Evolutionary conservation across 2,329 filamentous ascomycete species (phyloP), one percentile per base, ranked within the genome.

Genomic region (Colletotrichum chlorophyti): DNA sequence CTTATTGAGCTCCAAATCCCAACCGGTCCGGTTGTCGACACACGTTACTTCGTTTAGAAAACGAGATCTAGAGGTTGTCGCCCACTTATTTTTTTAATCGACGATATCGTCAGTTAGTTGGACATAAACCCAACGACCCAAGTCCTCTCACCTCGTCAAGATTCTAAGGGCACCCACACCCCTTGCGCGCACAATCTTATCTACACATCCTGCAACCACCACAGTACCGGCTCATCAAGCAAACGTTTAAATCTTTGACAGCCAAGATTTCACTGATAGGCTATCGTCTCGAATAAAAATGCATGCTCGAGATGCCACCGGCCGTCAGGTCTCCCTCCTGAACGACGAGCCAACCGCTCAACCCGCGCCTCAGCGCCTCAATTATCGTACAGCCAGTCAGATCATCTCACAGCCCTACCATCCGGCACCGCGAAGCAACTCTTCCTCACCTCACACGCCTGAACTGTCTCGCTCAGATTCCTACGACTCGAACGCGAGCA

Each of bases 381-480:
- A 70, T 65, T 78, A 74, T 60, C 69, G 70, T 57, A 64, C 70
- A 7, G 65, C 74, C 43, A 72, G 67, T 66, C 72, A 74, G 51
- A 61, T 66, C 41, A 59, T 70, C 42, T 64, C 67, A 24, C 70
- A 68, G 41, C 66, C 71, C 14, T 76, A 75, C 64, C 66, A 72
- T 57, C 65, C 67, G 15, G 66, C 71, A 23, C 65, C 73, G 14
- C 70, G 76, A 49, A 68, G 70, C 35, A 76, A 73, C 62, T 80
- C 80, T 3, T 78, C 78, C 4, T 79, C 80, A 17, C 77, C 80
- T 45, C 76, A 78, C 63, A 83, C 82, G 1, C 84, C 85, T 26
- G 81, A 83, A 65, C 78, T 88, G n/a, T 71, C 82, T 46, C 82
- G 84, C 38, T 85, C 84, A 49, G 76, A 85, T 64, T 87, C 85